Percentiles rank a stretch among this genome's conserved stretches.
These are phyloP conservation scores for Aspergillus sergii DNA, from an alignment of 2,329 filamentous ascomycete species.

Conservation along the genomic window DNA sequence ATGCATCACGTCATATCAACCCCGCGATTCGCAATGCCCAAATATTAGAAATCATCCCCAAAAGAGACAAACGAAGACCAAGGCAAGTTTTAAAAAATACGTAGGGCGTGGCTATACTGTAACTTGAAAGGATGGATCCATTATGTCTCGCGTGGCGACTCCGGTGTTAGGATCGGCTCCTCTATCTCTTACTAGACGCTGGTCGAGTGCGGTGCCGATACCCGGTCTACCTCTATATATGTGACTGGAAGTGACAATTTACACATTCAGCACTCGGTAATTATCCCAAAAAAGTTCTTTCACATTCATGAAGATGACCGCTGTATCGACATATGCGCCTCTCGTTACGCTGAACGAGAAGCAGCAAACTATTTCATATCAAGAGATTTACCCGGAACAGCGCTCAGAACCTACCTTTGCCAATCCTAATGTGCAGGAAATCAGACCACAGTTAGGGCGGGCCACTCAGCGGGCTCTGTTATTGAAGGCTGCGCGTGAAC, in stretches of 20 bases:
- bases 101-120: not conserved
- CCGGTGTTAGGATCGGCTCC: not conserved
- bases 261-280: not conserved
- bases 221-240: conserved; percentile 1
- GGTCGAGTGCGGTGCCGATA: not conserved
- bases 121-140: not conserved
- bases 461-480: conserved; percentile 52
- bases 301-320: conserved; percentile 8
- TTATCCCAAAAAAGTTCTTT: no score
- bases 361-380: conserved; percentile 12
- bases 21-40: conserved; percentile 35
- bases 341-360: conserved; percentile 13
- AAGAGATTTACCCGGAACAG: conserved; percentile 14
- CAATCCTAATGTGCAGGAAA: not conserved
- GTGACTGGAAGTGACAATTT: not conserved
- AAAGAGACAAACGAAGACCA: not conserved
- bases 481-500: conserved; percentile 53
- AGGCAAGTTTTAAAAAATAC: conserved; percentile 15
- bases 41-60: not conserved
- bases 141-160: not conserved
- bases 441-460: conserved; percentile 10
- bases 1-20: conserved; percentile 34
- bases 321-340: conserved; percentile 15
- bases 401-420: conserved; percentile 6
- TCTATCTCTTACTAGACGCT: not conserved